Evolutionary conservation across 208 protist genomes (phyloP).

Genomic region (Leishmania lainsoni): DNA sequence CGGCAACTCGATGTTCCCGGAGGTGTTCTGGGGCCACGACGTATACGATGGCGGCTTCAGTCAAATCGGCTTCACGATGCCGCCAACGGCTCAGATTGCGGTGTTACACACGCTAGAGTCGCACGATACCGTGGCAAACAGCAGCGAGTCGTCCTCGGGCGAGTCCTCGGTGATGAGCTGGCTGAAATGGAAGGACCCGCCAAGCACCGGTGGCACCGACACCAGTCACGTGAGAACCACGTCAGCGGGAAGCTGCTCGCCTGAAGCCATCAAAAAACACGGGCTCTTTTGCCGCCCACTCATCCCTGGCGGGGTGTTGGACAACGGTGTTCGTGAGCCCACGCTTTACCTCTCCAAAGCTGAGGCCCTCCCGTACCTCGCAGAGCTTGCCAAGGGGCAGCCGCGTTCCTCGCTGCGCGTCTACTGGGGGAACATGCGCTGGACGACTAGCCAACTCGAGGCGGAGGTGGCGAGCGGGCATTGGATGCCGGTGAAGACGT

Average conservation of each 20-base stretch:
- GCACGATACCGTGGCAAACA: not conserved
- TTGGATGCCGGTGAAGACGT: constrained; percentile 82
- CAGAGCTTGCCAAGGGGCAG: constrained; percentile 62
- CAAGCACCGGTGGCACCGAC: not conserved
- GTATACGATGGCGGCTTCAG: constrained; percentile 84
- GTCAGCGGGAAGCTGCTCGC: not conserved
- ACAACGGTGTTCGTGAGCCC: constrained; percentile 67
- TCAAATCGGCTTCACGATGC: constrained; percentile 89
- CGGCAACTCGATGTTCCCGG: constrained; percentile 88
- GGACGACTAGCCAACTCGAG: constrained; percentile 76
- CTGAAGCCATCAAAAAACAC: constrained; percentile 27
- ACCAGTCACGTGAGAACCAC: not conserved
- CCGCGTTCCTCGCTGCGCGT: constrained; percentile 78
- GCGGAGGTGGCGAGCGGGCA: constrained; percentile 83
- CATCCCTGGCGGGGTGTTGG: constrained; percentile 46
- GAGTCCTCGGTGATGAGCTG: constrained; percentile 42
- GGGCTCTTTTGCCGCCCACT: constrained; percentile 65
- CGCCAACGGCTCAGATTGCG: constrained; percentile 77
- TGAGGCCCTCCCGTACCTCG: constrained; percentile 82
- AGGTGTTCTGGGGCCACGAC: constrained; percentile 91
- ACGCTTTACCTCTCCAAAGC: constrained; percentile 82
- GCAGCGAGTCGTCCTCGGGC: not conserved
- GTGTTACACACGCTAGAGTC: constrained; percentile 84
- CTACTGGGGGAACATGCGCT: constrained; percentile 88
- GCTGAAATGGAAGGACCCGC: constrained; percentile 54